A percentile compares a stretch with the other conserved stretches of the same genome.
Conservation (phyloP, 176 grass and related monocot species). For the Oryza glaberrima region DNA sequence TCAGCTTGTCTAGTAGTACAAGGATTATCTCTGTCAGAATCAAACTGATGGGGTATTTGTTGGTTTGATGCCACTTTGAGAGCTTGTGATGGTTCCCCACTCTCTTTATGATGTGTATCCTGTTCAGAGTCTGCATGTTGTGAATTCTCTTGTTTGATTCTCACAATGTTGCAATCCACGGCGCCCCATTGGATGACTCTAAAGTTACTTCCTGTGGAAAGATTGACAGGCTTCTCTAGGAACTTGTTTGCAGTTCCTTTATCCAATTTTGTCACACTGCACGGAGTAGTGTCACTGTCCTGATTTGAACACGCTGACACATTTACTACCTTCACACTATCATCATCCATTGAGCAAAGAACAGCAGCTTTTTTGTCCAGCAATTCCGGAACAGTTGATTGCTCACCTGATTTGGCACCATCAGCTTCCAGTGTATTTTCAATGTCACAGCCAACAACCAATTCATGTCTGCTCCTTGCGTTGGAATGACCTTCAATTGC, state of each 20-base stretch:
- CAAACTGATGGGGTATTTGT: slow-evolving; percentile 5
- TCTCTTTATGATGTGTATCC: not conserved
- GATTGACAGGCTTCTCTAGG: not conserved
- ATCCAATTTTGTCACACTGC: not conserved
- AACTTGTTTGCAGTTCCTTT: slow-evolving; percentile 18
- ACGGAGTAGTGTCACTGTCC: slow-evolving; percentile 2
- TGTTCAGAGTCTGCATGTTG: slow-evolving; percentile 17
- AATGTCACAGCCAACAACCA: slow-evolving; percentile 8
- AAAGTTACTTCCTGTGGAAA: slow-evolving; percentile 27
- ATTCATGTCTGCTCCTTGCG: slow-evolving; percentile 27
- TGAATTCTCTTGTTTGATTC: slow-evolving; percentile 28
- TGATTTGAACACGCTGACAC: slow-evolving; percentile 27
- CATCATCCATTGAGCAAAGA: slow-evolving; percentile 24
- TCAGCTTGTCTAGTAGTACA: slow-evolving; percentile 25
- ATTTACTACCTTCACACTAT: slow-evolving; percentile 32
- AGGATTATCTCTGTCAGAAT: slow-evolving; percentile 16
- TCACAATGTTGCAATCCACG: slow-evolving; percentile 12
- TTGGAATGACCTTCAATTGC: not conserved
- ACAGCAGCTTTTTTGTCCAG: slow-evolving; percentile 24
- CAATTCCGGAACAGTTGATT: slow-evolving; percentile 7
- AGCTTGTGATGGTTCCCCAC: slow-evolving; percentile 10
- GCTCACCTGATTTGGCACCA: slow-evolving; percentile 19
- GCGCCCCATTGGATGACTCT: slow-evolving; percentile 11
- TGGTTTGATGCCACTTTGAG: slow-evolving; percentile 28
- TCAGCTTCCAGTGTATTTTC: slow-evolving; percentile 18